These are phyloP conservation scores for Cucurbita pepo DNA, from an alignment of 306 rosid species.

Conservation along the genomic window DNA sequence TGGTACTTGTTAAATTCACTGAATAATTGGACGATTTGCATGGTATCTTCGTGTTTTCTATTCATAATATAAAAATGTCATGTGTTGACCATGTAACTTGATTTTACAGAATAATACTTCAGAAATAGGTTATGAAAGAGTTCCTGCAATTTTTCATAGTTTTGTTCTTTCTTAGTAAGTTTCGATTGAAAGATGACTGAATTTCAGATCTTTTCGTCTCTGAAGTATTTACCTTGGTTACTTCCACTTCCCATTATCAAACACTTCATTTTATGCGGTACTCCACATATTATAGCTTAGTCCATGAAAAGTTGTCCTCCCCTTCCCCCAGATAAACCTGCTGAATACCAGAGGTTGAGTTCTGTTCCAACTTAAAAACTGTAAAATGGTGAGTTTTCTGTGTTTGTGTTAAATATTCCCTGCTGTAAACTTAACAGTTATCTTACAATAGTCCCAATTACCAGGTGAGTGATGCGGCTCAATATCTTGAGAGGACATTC, in stretches of 20 bases:
- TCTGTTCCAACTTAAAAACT: neutral
- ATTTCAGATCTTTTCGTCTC: neutral
- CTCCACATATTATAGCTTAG: conserved; percentile 1
- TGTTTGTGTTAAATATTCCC: neutral
- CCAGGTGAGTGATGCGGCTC: conserved; percentile 67
- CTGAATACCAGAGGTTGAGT: neutral
- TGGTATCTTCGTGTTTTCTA: neutral
- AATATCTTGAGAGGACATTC: conserved; percentile 84
- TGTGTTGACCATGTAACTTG: neutral
- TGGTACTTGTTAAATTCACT: neutral
- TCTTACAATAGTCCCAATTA: conserved; percentile 11
- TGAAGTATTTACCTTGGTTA: neutral
- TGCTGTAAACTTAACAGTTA: neutral
- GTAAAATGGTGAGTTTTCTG: neutral
- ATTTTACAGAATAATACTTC: neutral
- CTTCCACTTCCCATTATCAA: neutral
- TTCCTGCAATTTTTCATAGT: neutral
- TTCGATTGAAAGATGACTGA: neutral
- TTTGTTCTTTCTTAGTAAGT: neutral
- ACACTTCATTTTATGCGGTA: neutral
- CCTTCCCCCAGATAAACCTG: conserved; percentile 8
- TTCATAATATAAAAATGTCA: neutral
- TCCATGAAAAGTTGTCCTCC: conserved; percentile 2
- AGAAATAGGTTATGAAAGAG: no score
- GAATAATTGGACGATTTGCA: neutral